These are phyloP conservation scores for Phoma herbarum DNA, from an alignment of 2,329 filamentous ascomycete genomes.

Conservation along the genomic window DNA sequence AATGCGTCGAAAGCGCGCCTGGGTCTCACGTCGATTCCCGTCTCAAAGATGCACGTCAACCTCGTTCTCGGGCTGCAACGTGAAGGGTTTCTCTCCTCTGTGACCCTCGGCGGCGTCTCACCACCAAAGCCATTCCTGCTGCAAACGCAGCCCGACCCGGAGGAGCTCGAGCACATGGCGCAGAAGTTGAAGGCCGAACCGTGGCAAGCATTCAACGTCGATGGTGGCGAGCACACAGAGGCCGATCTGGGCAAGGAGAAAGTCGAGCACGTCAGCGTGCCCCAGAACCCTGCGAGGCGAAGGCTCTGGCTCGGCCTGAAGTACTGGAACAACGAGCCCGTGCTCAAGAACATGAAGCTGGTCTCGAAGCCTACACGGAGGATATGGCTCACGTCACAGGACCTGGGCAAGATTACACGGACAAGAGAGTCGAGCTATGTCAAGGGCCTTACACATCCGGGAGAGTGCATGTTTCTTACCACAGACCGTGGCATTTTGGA, in stretches of 20 bases:
- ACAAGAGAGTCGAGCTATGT: constrained; percentile 74
- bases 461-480: constrained; percentile 82
- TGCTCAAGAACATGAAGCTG: constrained; percentile 71
- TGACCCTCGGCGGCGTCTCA: constrained; percentile 74
- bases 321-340: constrained; percentile 85
- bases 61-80: constrained; percentile 81
- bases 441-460: constrained; percentile 75
- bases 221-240: constrained; percentile 9
- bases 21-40: constrained; percentile 82
- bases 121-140: constrained; percentile 55
- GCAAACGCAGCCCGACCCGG: constrained; percentile 42
- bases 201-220: constrained; percentile 44
- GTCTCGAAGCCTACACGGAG: constrained; percentile 78
- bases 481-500: constrained; percentile 84
- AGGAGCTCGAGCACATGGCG: constrained; percentile 41
- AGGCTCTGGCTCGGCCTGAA: constrained; percentile 90
- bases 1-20: constrained; percentile 87
- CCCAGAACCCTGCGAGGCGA: constrained; percentile 73
- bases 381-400: constrained; percentile 70
- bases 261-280: constrained; percentile 41
- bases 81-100: constrained; percentile 80
- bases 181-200: constrained; percentile 53
- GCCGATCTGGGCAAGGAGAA: constrained; percentile 31
- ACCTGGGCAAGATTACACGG: constrained; percentile 71
- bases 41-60: constrained; percentile 80